Evolutionary conservation across 805 yeast genomes (phyloP), one percentile per base, ranked within the genome.

Genomic region (Zygosaccharomyces pseudorouxii): DNA sequence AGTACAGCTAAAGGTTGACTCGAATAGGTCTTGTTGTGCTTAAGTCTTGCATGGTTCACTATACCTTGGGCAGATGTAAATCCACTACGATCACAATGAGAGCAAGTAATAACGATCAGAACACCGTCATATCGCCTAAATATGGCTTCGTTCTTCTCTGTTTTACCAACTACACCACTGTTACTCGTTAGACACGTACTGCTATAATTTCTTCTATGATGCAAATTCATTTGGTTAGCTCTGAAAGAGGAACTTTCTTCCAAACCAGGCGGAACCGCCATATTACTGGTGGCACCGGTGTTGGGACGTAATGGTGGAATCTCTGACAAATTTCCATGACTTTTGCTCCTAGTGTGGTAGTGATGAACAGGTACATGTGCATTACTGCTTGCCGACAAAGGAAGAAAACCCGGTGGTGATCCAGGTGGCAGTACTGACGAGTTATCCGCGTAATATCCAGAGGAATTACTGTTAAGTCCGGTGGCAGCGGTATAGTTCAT

Each of bases 61-160:
- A 86, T 84, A 12, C 93, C 93, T 60, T 86, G 93, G 0, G 89
- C 87, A 11, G 86, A 79, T 7, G 87, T 81, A 59, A 86, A 86
- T 52, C 84, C 86, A 37, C 80, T 74, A 45, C 90, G 65, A 9
- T 72, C 75, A 65, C 95, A 86, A 44, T 74, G 77, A 1, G 81
- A 78, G 62, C 95, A 86, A 7, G 80, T 80, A 31, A 86, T 71
- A 42, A 81, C 73, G 2, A 86, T 89, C 18, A 84, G 67, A 0
- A 83, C 72, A 2, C 90, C 90, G 62, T 86, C 93, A 4, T 83
- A 78, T 51, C 89, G 64, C 52, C 81, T 71, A 58, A 81, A 83
- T 3, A 83, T 73, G 55, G 88, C 82, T 19, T 69, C 65, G 42
- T 68, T 65, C 14, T 67, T 54, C 2, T 71, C 72, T 18, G 70